These are phyloP conservation scores for Phytopythium ostracodes DNA, from an alignment of 352 stramenopile species.

Conservation along the genomic window DNA sequence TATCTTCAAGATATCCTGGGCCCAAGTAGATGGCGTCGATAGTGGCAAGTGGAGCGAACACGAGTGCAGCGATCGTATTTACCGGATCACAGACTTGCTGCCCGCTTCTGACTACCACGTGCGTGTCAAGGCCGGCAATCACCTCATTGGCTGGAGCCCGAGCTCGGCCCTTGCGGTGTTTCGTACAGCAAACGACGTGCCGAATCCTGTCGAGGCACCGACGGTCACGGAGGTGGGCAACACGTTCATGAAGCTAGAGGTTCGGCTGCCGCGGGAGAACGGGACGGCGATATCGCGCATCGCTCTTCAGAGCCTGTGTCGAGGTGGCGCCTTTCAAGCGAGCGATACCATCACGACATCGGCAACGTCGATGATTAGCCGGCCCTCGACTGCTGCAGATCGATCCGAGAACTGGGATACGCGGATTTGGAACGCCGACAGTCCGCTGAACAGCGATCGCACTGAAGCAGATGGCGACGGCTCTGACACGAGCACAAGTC, in stretches of 20 bases:
- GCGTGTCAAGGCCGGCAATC: constrained; percentile 39
- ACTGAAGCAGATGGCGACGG: background rate
- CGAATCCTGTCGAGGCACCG: constrained; percentile 36
- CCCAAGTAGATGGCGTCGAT: constrained; percentile 15
- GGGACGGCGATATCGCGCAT: constrained; percentile 28
- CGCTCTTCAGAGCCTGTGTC: constrained; percentile 39
- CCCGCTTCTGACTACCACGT: constrained; percentile 40
- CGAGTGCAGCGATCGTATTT: constrained; percentile 18
- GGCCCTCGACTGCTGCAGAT: constrained; percentile 7
- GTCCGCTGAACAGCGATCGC: background rate
- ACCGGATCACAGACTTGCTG: constrained; percentile 32
- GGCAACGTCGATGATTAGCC: too few relatives aligned
- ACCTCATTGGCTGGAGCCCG: constrained; percentile 38
- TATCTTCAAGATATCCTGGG: constrained; percentile 38
- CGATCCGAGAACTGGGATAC: constrained; percentile 6
- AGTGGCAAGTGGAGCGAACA: constrained; percentile 11
- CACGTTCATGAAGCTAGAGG: constrained; percentile 32
- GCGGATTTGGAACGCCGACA: constrained; percentile 1
- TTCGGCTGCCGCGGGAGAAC: constrained; percentile 38
- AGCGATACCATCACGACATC: background rate
- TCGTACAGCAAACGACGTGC: constrained; percentile 35
- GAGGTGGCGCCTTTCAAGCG: constrained; percentile 10
- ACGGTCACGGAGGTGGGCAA: constrained; percentile 33
- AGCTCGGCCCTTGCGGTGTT: constrained; percentile 16
- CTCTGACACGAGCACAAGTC: background rate